Evolutionary conservation across 2,329 filamentous ascomycete genomes (phyloP).

Genomic region (Apiospora kogelbergensis): DNA sequence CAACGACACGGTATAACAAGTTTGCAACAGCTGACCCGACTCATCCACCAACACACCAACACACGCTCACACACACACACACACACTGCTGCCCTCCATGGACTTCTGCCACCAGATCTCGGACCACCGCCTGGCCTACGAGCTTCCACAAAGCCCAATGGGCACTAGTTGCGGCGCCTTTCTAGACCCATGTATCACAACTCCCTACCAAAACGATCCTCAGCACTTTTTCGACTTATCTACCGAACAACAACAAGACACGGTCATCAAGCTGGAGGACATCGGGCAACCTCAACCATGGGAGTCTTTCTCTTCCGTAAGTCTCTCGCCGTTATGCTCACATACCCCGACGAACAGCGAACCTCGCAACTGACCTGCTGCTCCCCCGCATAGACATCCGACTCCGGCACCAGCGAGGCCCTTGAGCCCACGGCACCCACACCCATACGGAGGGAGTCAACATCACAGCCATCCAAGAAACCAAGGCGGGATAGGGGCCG

Average conservation of each 20-base stretch:
- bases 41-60: background rate
- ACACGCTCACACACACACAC: background rate
- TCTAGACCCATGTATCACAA: background rate
- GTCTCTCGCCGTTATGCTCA: background rate
- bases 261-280: constrained; percentile 4
- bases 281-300: background rate
- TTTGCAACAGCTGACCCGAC: background rate
- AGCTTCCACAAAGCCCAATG: background rate
- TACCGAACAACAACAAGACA: background rate
- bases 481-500: background rate
- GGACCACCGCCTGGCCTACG: background rate
- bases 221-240: constrained; percentile 3
- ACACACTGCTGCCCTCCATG: background rate
- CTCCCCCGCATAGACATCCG: background rate
- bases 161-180: background rate
- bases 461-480: background rate
- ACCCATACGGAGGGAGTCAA: background rate
- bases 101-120: background rate
- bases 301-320: constrained; percentile 6
- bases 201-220: background rate
- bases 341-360: background rate
- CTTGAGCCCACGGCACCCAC: background rate
- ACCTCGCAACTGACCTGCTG: background rate
- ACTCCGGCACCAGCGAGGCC: background rate
- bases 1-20: background rate